phyloP scores from a whole-genome alignment of 345 rosid genomes.

The Passiflora organensis region DNA sequence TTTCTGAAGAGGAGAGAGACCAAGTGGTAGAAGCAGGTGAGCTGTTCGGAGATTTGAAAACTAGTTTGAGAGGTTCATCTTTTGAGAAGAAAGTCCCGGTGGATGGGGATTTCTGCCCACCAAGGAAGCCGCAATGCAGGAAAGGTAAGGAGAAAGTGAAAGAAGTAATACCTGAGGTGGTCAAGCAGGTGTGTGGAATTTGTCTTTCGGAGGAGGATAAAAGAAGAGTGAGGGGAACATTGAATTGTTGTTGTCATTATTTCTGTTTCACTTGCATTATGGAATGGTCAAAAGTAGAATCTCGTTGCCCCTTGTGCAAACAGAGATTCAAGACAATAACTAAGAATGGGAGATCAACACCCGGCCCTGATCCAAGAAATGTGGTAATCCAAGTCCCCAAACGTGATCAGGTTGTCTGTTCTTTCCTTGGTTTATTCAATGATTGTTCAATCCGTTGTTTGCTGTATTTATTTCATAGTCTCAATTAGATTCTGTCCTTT shows the following conservation, averaged over 20 bases:
- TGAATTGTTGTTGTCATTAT: conserved; percentile 87
- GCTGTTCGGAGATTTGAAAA: conserved; percentile 38
- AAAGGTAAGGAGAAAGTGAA: conserved; percentile 81
- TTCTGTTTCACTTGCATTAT: conserved; percentile 94
- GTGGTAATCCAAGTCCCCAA: conserved; percentile 63
- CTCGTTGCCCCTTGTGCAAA: conserved; percentile 96
- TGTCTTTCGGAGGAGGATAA: conserved; percentile 91
- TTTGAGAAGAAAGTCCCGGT: conserved; percentile 39
- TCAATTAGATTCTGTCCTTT: conserved; percentile 14
- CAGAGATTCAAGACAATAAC: conserved; percentile 80
- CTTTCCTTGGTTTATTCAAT: conserved; percentile 3
- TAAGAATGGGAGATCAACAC: conserved; percentile 67
- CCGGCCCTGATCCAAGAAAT: conserved; percentile 76
- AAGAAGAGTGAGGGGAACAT: conserved; percentile 72
- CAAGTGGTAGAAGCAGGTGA: conserved; percentile 69
- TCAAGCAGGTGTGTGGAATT: conserved; percentile 78
- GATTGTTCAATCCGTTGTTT: conserved; percentile 1
- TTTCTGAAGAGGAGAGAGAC: conserved; percentile 96
- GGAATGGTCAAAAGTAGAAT: conserved; percentile 98
- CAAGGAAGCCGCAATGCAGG: conserved; percentile 36
- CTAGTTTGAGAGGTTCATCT: conserved; percentile 47
- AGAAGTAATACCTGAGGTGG: conserved; percentile 42
- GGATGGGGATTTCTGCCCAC: conserved; percentile 34
- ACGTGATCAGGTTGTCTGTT: conserved; percentile 80
- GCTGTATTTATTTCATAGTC: conserved; percentile 8